These are phyloP conservation scores for Penicillium sp. DNA, from an alignment of 2,329 filamentous ascomycete species.

Conservation along the genomic window DNA sequence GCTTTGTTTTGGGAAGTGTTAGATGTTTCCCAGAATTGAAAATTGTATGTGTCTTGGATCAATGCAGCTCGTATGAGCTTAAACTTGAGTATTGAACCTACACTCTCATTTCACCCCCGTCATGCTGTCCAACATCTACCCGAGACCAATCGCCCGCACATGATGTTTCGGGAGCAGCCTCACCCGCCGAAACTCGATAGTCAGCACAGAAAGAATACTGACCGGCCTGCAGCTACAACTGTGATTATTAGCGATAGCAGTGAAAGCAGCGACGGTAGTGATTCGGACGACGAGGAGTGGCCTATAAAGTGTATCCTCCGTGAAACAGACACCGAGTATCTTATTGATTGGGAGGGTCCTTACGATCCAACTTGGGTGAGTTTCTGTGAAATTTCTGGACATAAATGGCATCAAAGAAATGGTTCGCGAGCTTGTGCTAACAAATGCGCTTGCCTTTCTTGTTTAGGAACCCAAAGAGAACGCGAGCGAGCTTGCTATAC, in stretches of 20 bases:
- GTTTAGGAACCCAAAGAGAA: conserved; percentile 38
- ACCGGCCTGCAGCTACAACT: conserved; percentile 15
- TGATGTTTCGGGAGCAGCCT: conserved; percentile 4
- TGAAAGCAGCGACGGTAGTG: conserved; percentile 9
- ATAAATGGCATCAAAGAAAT: background rate
- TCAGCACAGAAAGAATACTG: conserved; percentile 18
- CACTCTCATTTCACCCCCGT: conserved; percentile 5
- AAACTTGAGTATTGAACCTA: conserved; percentile 2
- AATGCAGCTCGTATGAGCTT: conserved; percentile 5
- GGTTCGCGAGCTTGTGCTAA: background rate
- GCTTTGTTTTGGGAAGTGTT: conserved; percentile 2
- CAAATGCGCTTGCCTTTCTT: background rate
- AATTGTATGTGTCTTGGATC: conserved; percentile 5
- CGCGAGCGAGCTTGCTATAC: conserved; percentile 33
- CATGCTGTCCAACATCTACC: conserved; percentile 5
- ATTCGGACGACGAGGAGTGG: conserved; percentile 33
- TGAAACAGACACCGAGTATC: conserved; percentile 36
- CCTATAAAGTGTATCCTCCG: conserved; percentile 39
- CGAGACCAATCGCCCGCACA: conserved; percentile 4
- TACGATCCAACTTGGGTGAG: conserved; percentile 43
- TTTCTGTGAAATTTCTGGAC: background rate
- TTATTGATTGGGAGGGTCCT: conserved; percentile 42
- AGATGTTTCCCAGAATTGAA: conserved; percentile 5
- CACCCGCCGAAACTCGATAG: conserved; percentile 3
- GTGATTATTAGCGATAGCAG: conserved; percentile 3